These are phyloP conservation scores for Colletotrichum limetticola DNA, from an alignment of 2,329 filamentous ascomycete species.

Conservation along the genomic window DNA sequence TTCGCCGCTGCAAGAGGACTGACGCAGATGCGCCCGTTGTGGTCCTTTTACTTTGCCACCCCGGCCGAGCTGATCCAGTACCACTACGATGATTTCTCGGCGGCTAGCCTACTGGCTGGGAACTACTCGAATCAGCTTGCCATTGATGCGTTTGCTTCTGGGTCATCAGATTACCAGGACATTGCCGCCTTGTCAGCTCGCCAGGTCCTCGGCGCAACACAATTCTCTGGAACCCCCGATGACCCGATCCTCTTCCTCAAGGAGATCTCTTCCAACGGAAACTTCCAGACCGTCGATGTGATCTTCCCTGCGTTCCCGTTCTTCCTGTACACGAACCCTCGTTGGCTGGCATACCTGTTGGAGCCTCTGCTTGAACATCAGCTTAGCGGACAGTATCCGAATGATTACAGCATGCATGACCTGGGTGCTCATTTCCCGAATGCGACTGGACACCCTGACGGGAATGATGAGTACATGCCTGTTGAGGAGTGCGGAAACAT, in stretches of 20 bases:
- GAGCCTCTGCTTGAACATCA: constrained; percentile 86
- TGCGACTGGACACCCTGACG: constrained; percentile 77
- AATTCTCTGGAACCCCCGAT: constrained; percentile 78
- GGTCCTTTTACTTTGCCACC: constrained; percentile 78
- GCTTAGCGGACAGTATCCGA: constrained; percentile 85
- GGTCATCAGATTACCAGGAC: constrained; percentile 79
- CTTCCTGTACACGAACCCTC: constrained; percentile 86
- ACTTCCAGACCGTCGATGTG: constrained; percentile 87
- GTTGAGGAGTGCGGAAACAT: constrained; percentile 81
- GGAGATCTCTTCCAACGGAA: constrained; percentile 87
- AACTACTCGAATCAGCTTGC: constrained; percentile 80
- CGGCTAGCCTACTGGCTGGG: constrained; percentile 70
- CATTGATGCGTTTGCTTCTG: constrained; percentile 77
- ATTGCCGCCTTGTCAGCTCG: constrained; percentile 82
- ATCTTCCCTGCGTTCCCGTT: constrained; percentile 90
- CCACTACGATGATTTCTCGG: constrained; percentile 79
- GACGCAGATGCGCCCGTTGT: constrained; percentile 82
- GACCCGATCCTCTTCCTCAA: constrained; percentile 83
- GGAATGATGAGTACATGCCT: constrained; percentile 79
- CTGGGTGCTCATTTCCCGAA: constrained; percentile 79
- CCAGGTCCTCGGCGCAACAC: constrained; percentile 82
- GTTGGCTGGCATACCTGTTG: constrained; percentile 82
- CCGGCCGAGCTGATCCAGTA: constrained; percentile 74
- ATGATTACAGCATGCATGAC: constrained; percentile 83
- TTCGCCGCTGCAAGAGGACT: constrained; percentile 81